Base-by-base conservation (phyloP, 169 alveolate genomes). In the Babesia sp. region DNA sequence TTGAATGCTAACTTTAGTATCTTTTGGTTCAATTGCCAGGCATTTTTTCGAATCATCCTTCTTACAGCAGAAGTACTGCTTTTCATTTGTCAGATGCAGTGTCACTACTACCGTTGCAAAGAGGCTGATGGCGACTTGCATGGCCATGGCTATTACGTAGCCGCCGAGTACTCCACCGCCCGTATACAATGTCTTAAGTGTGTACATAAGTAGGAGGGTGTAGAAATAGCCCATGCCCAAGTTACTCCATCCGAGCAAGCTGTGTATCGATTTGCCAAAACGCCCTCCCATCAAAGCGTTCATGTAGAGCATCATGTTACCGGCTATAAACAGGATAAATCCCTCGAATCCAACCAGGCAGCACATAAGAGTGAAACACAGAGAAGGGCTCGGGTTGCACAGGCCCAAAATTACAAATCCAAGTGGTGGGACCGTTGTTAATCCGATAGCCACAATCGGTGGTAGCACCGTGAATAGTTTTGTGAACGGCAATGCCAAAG, bases 281-380 rank as follows among this genome's bases (percentile, higher is more conserved):
- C 74, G 59, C 9, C 63, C 59, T 16, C 74, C 74, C 74, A 64
- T 64, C 74, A 64, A 16, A 18, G 74, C 9, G 36, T 64, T 64
- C 61, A 64, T 31, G 61, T 64, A 64, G 18, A 64, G 51, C 48
- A 50, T 26, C 5, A 22, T n/a, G 48, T 64, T 48, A 7, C 74
- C 59, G 2, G 61, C 61, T 16, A 31, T 6, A 20, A 64, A 64
- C 64, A 64, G n/a, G 34, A 64, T 33, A 8, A 50, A 18, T 22
- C 53, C 74, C 24, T 64, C 51, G 4, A 12, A 8, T 4, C 12
- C 34, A 26, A 64, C 74, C 60, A 64, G 16, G 9, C 42, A 29
- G n/a, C 50, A 36, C 74, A 64, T 64, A 0, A 45, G 11, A 12
- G 50, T 26, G 16, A 64, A 64, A 22, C 41, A 28, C 18, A 4